phyloP scores from a whole-genome alignment of 2,329 filamentous ascomycete species.

The Ascochyta viciae-villosae region DNA sequence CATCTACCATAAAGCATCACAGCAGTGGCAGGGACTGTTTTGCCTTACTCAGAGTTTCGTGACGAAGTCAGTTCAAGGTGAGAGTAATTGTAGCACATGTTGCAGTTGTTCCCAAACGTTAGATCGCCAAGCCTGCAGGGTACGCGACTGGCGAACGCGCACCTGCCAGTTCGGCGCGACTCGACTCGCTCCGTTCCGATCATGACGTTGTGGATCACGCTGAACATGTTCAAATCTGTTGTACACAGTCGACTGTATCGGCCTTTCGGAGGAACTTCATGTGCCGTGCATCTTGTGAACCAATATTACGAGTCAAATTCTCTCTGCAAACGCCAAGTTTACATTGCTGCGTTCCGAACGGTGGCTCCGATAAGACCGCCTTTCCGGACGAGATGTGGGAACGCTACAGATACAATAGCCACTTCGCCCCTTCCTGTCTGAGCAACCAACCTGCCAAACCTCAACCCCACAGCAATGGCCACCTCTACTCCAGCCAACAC shows the following conservation, averaged over 20 bases:
- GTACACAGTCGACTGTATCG: not conserved
- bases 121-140: constrained; percentile 18
- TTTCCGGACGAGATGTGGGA: constrained; percentile 31
- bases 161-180: not conserved
- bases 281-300: not conserved
- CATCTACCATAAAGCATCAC: not conserved
- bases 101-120: not conserved
- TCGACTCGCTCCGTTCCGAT: constrained; percentile 8
- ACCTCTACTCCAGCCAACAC: constrained; percentile 13
- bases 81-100: constrained; percentile 5
- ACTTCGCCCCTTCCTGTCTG: constrained; percentile 18
- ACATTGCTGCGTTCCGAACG: constrained; percentile 12
- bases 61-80: not conserved
- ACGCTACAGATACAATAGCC: constrained; percentile 20
- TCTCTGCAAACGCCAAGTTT: constrained; percentile 2
- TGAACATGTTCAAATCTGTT: not conserved
- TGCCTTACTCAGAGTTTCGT: not conserved
- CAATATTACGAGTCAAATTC: not conserved
- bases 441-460: not conserved
- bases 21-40: not conserved
- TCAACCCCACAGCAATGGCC: constrained; percentile 22
- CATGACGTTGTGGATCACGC: constrained; percentile 15
- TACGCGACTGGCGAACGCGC: constrained; percentile 10
- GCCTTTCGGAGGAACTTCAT: not conserved
- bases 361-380: constrained; percentile 22